Evolutionary conservation across 1,284 basidiomycete genomes (phyloP).

Genomic region (Agroathelia rolfsii): DNA sequence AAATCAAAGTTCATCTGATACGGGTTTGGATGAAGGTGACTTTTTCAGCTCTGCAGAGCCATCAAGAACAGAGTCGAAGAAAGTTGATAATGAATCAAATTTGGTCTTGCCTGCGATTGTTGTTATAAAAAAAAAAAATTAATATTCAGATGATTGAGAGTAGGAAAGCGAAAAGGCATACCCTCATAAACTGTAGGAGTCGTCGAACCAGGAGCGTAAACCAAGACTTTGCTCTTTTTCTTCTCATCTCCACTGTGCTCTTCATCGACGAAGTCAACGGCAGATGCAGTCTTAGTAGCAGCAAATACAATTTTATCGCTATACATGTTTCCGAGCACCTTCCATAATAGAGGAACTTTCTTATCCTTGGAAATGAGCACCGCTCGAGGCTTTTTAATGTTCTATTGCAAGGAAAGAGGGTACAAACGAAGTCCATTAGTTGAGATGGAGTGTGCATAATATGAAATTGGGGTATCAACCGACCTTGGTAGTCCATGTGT

Average conservation of each 20-base stretch:
- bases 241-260: constrained; percentile 37
- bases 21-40: no score
- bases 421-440: background rate
- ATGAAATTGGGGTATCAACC: no score
- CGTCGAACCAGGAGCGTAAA: constrained; percentile 51
- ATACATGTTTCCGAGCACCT: constrained; percentile 73
- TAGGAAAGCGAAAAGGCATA: constrained; percentile 16
- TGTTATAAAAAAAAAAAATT: no score
- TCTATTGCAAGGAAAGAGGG: no score
- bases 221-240: constrained; percentile 53
- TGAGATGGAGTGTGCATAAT: background rate
- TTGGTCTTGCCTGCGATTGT: constrained; percentile 54
- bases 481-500: constrained; percentile 55
- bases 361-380: constrained; percentile 70
- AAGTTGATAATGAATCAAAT: constrained; percentile 53
- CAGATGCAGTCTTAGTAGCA: constrained; percentile 45
- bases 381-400: constrained; percentile 48
- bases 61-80: constrained; percentile 58
- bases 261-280: constrained; percentile 49
- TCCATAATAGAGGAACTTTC: constrained; percentile 79
- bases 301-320: constrained; percentile 57
- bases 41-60: constrained; percentile 57
- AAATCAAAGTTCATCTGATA: no score
- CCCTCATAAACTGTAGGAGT: constrained; percentile 52
- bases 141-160: no score